phyloP scores from a whole-genome alignment of 345 rosid species.

The Gossypium raimondii region DNA sequence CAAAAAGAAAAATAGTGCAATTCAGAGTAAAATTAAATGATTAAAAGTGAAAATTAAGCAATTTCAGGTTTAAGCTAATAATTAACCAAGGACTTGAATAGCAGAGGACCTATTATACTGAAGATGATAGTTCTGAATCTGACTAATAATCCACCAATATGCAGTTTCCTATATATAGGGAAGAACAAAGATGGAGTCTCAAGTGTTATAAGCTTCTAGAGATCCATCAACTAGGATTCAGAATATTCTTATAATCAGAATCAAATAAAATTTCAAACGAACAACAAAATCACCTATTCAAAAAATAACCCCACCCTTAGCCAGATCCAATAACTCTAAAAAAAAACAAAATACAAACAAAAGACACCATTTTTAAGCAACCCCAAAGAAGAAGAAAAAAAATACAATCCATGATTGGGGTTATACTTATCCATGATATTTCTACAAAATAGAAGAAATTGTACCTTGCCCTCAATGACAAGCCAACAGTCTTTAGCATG shows the following conservation, averaged over 20 bases:
- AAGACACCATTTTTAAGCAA: background rate
- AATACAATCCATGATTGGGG: background rate
- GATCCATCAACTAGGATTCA: slow-evolving; percentile 3
- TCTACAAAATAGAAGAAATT: background rate
- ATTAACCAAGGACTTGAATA: background rate
- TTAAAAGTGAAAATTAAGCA: no score
- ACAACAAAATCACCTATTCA: background rate
- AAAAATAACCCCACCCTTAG: background rate
- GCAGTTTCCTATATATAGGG: background rate
- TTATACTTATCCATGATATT: background rate
- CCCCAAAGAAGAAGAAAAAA: background rate
- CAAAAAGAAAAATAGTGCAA: background rate
- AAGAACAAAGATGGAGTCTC: background rate
- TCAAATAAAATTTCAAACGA: background rate
- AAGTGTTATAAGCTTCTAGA: background rate
- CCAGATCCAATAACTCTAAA: slow-evolving; percentile 15
- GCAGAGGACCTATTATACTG: background rate
- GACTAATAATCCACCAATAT: background rate
- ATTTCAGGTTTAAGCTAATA: background rate
- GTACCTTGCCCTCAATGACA: slow-evolving; percentile 82
- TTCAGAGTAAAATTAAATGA: background rate
- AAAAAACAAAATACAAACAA: background rate
- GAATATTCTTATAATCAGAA: background rate
- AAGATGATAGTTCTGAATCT: background rate
- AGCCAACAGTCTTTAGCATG: slow-evolving; percentile 77